Conservation (phyloP, 495 filamentous ascomycete species). For the Xylaria telfairii region DNA sequence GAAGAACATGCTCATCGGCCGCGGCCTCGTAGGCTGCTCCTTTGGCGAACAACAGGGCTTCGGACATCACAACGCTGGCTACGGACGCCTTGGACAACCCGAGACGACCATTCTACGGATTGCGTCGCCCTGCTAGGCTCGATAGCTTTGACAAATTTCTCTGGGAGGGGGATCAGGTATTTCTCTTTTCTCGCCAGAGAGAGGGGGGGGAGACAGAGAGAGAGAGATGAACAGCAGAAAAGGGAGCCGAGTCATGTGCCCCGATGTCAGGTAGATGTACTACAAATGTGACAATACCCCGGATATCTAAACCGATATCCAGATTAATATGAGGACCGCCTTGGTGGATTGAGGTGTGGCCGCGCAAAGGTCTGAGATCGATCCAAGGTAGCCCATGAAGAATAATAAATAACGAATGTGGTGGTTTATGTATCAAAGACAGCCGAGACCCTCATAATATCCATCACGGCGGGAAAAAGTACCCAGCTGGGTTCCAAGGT, state of each 20-base stretch:
- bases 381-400: neutral
- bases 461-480: too few relatives aligned
- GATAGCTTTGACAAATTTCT: too few relatives aligned
- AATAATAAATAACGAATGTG: neutral
- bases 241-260: neutral
- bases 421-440: neutral
- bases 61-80: neutral
- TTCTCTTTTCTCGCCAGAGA: neutral
- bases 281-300: neutral
- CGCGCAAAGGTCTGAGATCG: neutral
- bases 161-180: too few relatives aligned
- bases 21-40: neutral
- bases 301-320: neutral
- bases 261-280: neutral
- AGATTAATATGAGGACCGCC: neutral
- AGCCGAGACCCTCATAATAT: neutral
- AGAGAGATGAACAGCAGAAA: neutral
- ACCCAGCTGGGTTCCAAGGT: too few relatives aligned
- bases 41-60: neutral
- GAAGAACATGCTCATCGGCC: slow-evolving; percentile 31
- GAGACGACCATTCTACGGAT: neutral
- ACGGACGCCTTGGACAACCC: neutral
- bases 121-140: neutral
- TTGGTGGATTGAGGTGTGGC: neutral
- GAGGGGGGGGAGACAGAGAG: neutral